phyloP scores from a whole-genome alignment of 768 basidiomycete genomes.

The Xerocomus spinulosus region DNA sequence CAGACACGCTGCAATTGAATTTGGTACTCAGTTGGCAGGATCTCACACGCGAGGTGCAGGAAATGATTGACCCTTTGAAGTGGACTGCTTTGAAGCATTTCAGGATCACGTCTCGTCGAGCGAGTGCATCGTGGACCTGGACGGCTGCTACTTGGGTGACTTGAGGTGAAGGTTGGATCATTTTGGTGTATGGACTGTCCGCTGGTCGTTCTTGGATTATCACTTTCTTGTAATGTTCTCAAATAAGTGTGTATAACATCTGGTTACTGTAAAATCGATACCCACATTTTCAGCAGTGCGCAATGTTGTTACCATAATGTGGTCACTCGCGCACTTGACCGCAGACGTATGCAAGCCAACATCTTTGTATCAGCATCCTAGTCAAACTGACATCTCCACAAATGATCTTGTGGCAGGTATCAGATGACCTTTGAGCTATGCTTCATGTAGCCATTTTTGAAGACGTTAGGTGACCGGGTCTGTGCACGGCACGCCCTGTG shows the following conservation, averaged over 20 bases:
- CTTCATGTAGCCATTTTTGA: no score
- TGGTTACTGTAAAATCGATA: neutral
- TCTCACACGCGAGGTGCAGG: conserved; percentile 17
- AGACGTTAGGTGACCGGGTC: no score
- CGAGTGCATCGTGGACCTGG: conserved; percentile 15
- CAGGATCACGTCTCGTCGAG: conserved; percentile 8
- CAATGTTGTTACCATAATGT: no score
- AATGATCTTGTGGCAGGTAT: no score
- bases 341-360: no score
- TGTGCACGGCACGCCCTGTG: neutral
- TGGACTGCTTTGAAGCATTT: conserved; percentile 15
- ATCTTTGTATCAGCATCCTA: neutral
- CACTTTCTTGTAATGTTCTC: neutral
- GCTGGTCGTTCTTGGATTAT: no score
- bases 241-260: neutral
- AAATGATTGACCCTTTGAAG: conserved; percentile 19
- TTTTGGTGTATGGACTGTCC: neutral
- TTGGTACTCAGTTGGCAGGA: conserved; percentile 16
- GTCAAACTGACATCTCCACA: no score
- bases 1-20: conserved; percentile 9
- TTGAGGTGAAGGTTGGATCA: neutral
- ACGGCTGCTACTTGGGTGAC: conserved; percentile 4
- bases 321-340: no score
- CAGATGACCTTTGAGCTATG: no score
- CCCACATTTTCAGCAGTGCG: neutral